Evolutionary conservation across 2,329 filamentous ascomycete species (phyloP).

Genomic region (Gnomoniopsis smithogilvyi): DNA sequence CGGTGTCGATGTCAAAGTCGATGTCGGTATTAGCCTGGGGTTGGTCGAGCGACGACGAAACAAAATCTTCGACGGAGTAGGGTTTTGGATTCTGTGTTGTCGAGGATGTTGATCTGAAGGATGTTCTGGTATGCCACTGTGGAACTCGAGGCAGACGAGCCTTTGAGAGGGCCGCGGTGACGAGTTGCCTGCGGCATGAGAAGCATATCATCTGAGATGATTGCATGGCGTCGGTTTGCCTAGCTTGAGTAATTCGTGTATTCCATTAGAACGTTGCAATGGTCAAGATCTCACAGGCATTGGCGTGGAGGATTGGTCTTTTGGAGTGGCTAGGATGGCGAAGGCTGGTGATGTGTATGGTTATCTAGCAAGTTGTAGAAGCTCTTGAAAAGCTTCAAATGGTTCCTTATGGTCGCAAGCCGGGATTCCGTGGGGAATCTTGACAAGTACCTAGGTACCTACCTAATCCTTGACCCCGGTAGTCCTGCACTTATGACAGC

Average conservation of each 20-base stretch:
- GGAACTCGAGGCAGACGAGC: slow-evolving; percentile 17
- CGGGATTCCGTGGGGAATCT: too few species aligned
- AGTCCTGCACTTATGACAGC: too few species aligned
- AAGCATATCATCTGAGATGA: slow-evolving; percentile 6
- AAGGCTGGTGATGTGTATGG: too few species aligned
- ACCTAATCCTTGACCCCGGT: too few species aligned
- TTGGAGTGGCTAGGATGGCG: too few species aligned
- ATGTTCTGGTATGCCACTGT: slow-evolving; percentile 7
- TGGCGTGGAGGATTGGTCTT: too few species aligned
- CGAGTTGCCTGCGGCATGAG: slow-evolving; percentile 9
- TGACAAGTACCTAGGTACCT: too few species aligned
- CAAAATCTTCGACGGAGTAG: not conserved
- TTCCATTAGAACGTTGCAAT: not conserved
- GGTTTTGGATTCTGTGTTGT: not conserved
- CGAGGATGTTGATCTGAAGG: not conserved
- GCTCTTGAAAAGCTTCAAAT: too few species aligned
- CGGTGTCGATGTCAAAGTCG: too few species aligned
- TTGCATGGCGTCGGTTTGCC: not conserved
- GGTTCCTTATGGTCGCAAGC: too few species aligned
- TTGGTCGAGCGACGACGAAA: slow-evolving; percentile 11
- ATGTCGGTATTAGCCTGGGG: not conserved
- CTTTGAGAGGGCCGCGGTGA: slow-evolving; percentile 11
- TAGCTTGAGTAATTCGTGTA: not conserved
- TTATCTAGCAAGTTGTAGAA: too few species aligned
- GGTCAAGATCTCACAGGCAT: too few species aligned